phyloP scores from a whole-genome alignment of 2,329 filamentous ascomycete species.

The Ilyonectria sp. region DNA sequence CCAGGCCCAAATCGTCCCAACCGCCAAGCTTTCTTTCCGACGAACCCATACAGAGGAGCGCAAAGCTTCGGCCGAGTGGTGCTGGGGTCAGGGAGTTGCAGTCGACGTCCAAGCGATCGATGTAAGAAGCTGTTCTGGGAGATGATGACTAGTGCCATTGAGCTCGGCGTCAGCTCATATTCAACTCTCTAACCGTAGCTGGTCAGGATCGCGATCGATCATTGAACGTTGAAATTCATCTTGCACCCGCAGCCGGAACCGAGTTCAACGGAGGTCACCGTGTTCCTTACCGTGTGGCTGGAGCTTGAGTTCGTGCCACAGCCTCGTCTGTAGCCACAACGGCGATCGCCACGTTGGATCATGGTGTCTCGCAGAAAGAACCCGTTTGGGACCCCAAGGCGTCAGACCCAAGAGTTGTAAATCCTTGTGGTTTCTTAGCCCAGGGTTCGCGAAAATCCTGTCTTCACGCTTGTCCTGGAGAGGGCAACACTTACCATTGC shows the following conservation, averaged over 20 bases:
- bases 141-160: not conserved
- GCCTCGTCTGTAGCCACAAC: slow-evolving; percentile 14
- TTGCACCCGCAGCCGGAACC: slow-evolving; percentile 5
- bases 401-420: slow-evolving; percentile 27
- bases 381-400: slow-evolving; percentile 12
- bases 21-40: slow-evolving; percentile 16
- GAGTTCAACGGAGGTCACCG: slow-evolving; percentile 29
- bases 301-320: slow-evolving; percentile 32
- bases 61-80: slow-evolving; percentile 27
- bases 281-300: slow-evolving; percentile 22
- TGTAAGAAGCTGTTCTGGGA: slow-evolving; percentile 14
- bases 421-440: slow-evolving; percentile 31
- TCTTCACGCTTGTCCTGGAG: slow-evolving; percentile 26
- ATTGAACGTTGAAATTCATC: slow-evolving; percentile 6
- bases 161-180: not conserved
- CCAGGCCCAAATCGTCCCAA: slow-evolving; percentile 8
- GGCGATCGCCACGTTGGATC: slow-evolving; percentile 35
- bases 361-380: slow-evolving; percentile 17
- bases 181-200: not conserved
- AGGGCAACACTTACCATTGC: slow-evolving; percentile 24
- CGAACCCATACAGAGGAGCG: slow-evolving; percentile 12
- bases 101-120: not conserved
- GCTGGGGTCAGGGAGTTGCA: slow-evolving; percentile 13
- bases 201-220: slow-evolving; percentile 19
- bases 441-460: not conserved